Evolutionary conservation across 2,329 filamentous ascomycete genomes (phyloP), one percentile per base, ranked within the genome.

Genomic region (Sphaerulina vaccinii): DNA sequence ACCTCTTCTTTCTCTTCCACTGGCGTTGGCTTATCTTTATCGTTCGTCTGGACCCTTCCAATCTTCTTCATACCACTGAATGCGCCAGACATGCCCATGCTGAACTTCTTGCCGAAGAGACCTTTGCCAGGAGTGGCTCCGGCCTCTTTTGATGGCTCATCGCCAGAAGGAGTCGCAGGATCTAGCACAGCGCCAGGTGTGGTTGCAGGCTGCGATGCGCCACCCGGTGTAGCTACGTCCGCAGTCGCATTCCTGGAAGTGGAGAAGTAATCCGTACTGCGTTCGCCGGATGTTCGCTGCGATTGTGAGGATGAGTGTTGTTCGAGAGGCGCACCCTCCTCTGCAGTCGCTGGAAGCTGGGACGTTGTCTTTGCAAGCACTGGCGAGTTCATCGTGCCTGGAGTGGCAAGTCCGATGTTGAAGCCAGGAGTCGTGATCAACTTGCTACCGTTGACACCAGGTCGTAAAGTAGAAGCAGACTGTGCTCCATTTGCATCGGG

Each of bases 51-150:
- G 2, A 85, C 85, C 13, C 89, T 82, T 10, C 84, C 84, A 11
- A 92, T 77, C 71, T 95, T 96, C 75, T 95, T 96, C 64, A 85
- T 86, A 60, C 86, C 85, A 29, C 62, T 62, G 64, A 92, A 90
- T n/a, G n/a, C n/a, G n/a, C n/a, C n/a, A 0, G 85, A 84, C 60
- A 65, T 67, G 55, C 78, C 80, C 82, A 88, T 86, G 41, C 87
- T 84, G 70, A 95, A 91, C 63, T 89, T 89, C 73, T 91, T 93
- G 37, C 87, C 84, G 67, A 95, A 95, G 5, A 89, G 75, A 55
- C 80, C 80, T 41, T 66, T 68, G 10, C 63, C 64, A 2, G 65
- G 61, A 3, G 65, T 67, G 8, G 27, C 27, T 3, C 35, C 35
- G n/a, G 32, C 56, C 18, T 68, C 65, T 57, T 88, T 87, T 10